Evolutionary conservation across 1,284 basidiomycete genomes (phyloP).

Genomic region (Microbotryomycetes sp.): DNA sequence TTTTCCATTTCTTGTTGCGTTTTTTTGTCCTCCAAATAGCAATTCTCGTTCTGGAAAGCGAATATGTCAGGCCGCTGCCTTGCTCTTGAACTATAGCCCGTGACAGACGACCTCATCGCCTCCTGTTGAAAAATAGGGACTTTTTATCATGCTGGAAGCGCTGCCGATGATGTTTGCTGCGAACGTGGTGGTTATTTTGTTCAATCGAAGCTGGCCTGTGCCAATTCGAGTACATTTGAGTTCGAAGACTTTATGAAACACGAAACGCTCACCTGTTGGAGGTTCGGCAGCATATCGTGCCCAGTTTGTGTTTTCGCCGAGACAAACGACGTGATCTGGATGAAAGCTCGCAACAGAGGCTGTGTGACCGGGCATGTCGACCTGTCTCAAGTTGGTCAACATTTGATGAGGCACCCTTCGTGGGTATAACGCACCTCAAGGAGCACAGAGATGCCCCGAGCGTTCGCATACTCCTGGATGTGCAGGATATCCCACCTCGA

Average conservation of each 20-base stretch:
- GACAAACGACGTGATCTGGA: constrained; percentile 68
- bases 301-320: constrained; percentile 38
- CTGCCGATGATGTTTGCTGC: constrained; percentile 13
- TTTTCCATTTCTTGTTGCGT: constrained; percentile 52
- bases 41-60: constrained; percentile 22
- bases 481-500: constrained; percentile 53
- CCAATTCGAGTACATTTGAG: too few species aligned
- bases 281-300: constrained; percentile 48
- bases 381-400: constrained; percentile 38
- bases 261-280: constrained; percentile 73
- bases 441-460: constrained; percentile 69
- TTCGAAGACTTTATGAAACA: too few species aligned
- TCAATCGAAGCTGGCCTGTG: constrained; percentile 13
- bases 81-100: not conserved
- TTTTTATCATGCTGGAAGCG: constrained; percentile 49
- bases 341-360: constrained; percentile 56
- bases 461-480: constrained; percentile 63
- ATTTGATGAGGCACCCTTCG: not conserved
- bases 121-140: constrained; percentile 63
- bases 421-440: constrained; percentile 41
- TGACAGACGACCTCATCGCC: constrained; percentile 68
- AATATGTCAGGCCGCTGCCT: not conserved
- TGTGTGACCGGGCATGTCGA: constrained; percentile 77
- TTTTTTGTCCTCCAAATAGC: constrained; percentile 47
- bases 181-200: constrained; percentile 3